Conservation (phyloP, 495 filamentous ascomycete species). For the Xylaria scruposa region DNA sequence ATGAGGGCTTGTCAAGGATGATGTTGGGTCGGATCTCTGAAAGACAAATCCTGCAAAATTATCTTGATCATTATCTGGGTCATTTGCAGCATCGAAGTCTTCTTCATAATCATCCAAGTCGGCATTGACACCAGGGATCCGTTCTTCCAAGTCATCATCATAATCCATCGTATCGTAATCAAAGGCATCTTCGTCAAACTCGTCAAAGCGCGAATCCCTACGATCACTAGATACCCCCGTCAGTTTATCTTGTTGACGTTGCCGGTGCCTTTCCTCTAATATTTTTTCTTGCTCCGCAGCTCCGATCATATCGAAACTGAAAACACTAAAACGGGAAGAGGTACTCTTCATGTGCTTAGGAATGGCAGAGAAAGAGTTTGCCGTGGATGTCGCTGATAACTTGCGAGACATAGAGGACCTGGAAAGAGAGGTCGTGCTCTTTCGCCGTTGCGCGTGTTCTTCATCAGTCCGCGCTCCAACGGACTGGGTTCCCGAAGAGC, state of each 20-base stretch:
- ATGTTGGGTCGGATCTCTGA: slow-evolving; percentile 57
- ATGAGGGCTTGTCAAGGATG: slow-evolving; percentile 53
- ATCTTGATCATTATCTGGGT: slow-evolving; percentile 58
- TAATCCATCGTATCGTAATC: slow-evolving; percentile 75
- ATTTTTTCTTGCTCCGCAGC: slow-evolving; percentile 80
- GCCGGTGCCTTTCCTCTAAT: slow-evolving; percentile 83
- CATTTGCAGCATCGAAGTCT: slow-evolving; percentile 36
- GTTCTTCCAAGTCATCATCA: slow-evolving; percentile 74
- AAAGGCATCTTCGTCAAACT: slow-evolving; percentile 71
- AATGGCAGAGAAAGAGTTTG: slow-evolving; percentile 56
- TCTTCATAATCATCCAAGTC: slow-evolving; percentile 63
- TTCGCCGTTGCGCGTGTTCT: slow-evolving; percentile 42
- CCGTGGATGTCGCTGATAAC: slow-evolving; percentile 48
- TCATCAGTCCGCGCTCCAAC: slow-evolving; percentile 10
- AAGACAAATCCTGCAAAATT: slow-evolving; percentile 62
- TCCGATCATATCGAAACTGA: slow-evolving; percentile 93
- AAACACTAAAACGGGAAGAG: slow-evolving; percentile 90
- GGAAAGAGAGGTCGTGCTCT: slow-evolving; percentile 45
- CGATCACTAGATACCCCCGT: slow-evolving; percentile 34
- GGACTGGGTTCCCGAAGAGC: slow-evolving; percentile 34
- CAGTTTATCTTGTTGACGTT: slow-evolving; percentile 67
- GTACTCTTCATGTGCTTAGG: slow-evolving; percentile 85
- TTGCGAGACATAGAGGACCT: slow-evolving; percentile 45
- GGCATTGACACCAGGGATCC: slow-evolving; percentile 76
- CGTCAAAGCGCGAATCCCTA: slow-evolving; percentile 59